These are phyloP conservation scores for Solanum tarijense DNA, from an alignment of 257 asterid species.

Conservation along the genomic window DNA sequence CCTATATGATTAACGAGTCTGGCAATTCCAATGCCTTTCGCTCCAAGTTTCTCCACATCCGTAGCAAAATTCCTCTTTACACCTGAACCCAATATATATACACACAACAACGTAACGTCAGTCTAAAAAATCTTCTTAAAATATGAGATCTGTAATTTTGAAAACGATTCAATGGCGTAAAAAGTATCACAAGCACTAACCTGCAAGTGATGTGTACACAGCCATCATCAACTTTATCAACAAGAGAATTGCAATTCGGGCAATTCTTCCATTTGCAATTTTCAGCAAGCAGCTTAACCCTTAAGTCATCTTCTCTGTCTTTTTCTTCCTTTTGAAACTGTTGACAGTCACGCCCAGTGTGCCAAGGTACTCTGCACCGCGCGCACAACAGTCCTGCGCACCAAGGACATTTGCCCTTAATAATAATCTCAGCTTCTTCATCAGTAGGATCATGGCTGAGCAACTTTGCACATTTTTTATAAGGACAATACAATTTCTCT, in stretches of 20 bases:
- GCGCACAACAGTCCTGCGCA: slow-evolving; percentile 19
- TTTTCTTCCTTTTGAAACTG: slow-evolving; percentile 12
- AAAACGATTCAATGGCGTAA: neutral
- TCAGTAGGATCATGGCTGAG: neutral
- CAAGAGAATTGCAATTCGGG: slow-evolving; percentile 10
- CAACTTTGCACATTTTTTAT: slow-evolving; percentile 15
- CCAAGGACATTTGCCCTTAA: slow-evolving; percentile 4
- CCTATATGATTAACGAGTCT: neutral
- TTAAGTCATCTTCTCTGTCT: slow-evolving; percentile 5
- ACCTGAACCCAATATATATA: neutral
- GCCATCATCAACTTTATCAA: slow-evolving; percentile 15
- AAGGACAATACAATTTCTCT: slow-evolving; percentile 24
- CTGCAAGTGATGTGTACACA: slow-evolving; percentile 17
- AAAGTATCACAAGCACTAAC: slow-evolving; percentile 1
- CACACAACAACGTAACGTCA: neutral
- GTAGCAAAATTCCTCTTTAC: slow-evolving; percentile 40
- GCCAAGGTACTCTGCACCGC: slow-evolving; percentile 15
- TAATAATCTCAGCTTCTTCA: neutral
- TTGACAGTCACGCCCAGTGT: slow-evolving; percentile 6
- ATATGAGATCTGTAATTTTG: neutral
- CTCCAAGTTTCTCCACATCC: slow-evolving; percentile 30
- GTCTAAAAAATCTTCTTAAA: neutral
- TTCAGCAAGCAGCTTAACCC: slow-evolving; percentile 7
- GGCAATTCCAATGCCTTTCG: slow-evolving; percentile 20
- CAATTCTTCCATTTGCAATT: slow-evolving; percentile 12